Evolutionary conservation across 805 yeast species (phyloP).

Genomic region (Yarrowia divulgata): DNA sequence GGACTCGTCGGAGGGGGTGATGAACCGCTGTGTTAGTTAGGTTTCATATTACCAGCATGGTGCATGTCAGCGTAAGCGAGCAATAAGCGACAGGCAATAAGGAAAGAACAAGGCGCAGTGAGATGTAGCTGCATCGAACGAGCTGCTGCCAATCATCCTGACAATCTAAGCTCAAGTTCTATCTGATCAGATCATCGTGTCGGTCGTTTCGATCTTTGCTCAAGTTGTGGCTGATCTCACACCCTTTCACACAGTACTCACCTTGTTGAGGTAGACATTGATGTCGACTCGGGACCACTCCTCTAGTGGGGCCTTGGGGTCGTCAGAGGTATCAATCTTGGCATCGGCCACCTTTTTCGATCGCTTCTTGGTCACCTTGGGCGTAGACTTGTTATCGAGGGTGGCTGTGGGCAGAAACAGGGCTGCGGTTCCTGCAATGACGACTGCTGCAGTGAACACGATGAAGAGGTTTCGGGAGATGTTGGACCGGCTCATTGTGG

Average conservation of each 20-base stretch:
- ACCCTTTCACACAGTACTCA: slow-evolving; percentile 4
- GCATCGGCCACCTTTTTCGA: slow-evolving; percentile 21
- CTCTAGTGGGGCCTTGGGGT: slow-evolving; percentile 36
- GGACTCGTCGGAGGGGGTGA: slow-evolving; percentile 38
- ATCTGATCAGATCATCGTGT: no score
- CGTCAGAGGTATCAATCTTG: slow-evolving; percentile 31
- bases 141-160: background rate
- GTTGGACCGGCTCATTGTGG: slow-evolving; percentile 25
- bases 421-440: slow-evolving; percentile 30
- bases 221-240: background rate
- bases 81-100: background rate
- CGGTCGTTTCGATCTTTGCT: background rate
- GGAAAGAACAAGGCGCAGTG: no score
- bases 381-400: slow-evolving; percentile 21
- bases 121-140: no score
- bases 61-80: slow-evolving; percentile 7
- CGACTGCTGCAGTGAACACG: slow-evolving; percentile 27
- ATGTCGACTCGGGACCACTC: slow-evolving; percentile 33
- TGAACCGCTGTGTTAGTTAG: slow-evolving; percentile 36
- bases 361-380: slow-evolving; percentile 35
- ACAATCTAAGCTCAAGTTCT: no score
- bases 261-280: slow-evolving; percentile 30
- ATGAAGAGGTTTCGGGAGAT: slow-evolving; percentile 24
- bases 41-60: slow-evolving; percentile 2
- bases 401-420: slow-evolving; percentile 38